Base-by-base conservation (phyloP, 257 asterid genomes). In the Agastache rugosa region DNA sequence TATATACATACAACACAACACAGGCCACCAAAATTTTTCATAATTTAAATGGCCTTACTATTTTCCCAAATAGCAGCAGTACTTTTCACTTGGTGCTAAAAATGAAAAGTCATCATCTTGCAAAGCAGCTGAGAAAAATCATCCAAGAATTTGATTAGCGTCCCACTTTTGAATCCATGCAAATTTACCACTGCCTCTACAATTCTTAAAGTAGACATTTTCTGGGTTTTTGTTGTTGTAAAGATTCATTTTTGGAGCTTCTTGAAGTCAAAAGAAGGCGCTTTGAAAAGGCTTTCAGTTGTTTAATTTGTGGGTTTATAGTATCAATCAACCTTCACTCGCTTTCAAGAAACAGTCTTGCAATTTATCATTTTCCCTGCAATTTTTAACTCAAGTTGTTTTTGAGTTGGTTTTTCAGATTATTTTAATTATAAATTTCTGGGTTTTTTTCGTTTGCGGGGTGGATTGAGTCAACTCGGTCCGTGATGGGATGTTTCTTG, bases 381-480 rank as follows among this genome's bases (percentile, higher is more conserved):
- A 16, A 19, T 67, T 72, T 17, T 20, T 22, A 53, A 62, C 35
- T 23, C 20, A 2, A 45, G 27, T 17, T 23, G 14, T 53, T 2
- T 53, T 68, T 48, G 1, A 45, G 27, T 17, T 23, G 14, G 20
- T 2, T 53, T 68, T 48, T 55, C 50, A 64, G 19, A 55, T 67
- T 65, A 39, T 56, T 60, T 75, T 23, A 23, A 37, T 67, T 69
- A 56, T 39, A 29, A 71, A 56, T 31, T 22, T 59, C 67, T 55
- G 80, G 73, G 72, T 67, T 64, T 22, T 69, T 73, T 48, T 58
- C 55, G 35, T 65, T 63, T 53, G 75, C 73, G 67, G 64, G 74
- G 47, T 83, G 56, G 53, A 19, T 68, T 35, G 79, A 75, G 83
- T 82, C 78, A 71, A 77, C 85, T 76, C 67, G 42, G 75, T 61